phyloP scores from a whole-genome alignment of 805 yeast species.

The Grigorovia yakushimaensis region DNA sequence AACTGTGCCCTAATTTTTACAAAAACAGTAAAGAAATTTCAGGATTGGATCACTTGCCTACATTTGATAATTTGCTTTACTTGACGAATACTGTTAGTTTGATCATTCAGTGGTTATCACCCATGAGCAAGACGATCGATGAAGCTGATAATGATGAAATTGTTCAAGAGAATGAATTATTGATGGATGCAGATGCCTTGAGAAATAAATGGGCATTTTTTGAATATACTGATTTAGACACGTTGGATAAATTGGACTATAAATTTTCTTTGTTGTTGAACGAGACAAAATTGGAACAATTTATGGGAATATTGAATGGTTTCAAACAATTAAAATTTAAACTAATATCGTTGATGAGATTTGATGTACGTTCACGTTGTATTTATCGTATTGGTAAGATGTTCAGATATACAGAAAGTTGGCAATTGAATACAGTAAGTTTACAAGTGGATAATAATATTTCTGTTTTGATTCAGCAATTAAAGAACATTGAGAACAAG shows the following conservation, averaged over 20 bases:
- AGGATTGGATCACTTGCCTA: conserved; percentile 43
- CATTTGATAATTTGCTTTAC: conserved; percentile 42
- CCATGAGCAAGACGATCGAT: conserved; percentile 34
- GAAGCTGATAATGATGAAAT: conserved; percentile 2
- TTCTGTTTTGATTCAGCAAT: conserved; percentile 19
- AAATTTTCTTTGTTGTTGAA: conserved; percentile 15
- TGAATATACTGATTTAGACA: conserved; percentile 24
- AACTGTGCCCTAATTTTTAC: conserved; percentile 25
- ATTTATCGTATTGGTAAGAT: conserved; percentile 21
- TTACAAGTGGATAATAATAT: conserved; percentile 23
- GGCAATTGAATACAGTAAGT: conserved; percentile 26
- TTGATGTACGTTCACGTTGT: conserved; percentile 23
- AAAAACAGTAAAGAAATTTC: conserved; percentile 22
- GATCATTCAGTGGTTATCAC: conserved; percentile 53
- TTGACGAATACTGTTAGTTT: conserved; percentile 47
- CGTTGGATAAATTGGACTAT: conserved; percentile 6
- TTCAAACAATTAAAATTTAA: conserved; percentile 14
- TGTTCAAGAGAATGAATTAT: background rate
- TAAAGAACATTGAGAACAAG: conserved; percentile 22
- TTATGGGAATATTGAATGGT: conserved; percentile 13
- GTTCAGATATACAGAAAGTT: conserved; percentile 17
- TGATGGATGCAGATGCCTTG: conserved; percentile 23
- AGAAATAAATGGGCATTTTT: conserved; percentile 33
- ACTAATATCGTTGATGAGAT: conserved; percentile 19
- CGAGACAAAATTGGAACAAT: conserved; percentile 9